phyloP scores from a whole-genome alignment of 2,329 filamentous ascomycete genomes.

The Trichoderma gracile region DNA sequence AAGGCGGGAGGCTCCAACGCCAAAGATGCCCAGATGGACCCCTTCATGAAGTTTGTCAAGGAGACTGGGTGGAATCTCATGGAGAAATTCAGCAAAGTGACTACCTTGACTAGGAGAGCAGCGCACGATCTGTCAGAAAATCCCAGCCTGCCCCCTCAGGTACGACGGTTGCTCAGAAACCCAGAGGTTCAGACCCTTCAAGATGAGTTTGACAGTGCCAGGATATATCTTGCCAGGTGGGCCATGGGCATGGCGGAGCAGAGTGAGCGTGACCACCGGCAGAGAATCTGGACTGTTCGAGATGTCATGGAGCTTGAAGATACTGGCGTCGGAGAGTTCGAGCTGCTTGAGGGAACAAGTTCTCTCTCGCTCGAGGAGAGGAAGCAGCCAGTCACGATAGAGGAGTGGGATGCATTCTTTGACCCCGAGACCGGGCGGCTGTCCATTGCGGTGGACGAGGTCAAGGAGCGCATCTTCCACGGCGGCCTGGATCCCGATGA shows the following conservation, averaged over 20 bases:
- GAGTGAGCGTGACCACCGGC: constrained; percentile 81
- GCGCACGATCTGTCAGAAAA: constrained; percentile 92
- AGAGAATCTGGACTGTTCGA: constrained; percentile 88
- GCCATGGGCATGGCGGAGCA: constrained; percentile 99
- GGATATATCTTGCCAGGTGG: constrained; percentile 93
- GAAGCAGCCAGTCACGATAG: constrained; percentile 72
- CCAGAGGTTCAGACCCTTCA: constrained; percentile 94
- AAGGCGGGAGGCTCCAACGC: constrained; percentile 42
- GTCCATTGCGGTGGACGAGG: constrained; percentile 81
- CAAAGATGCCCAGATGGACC: constrained; percentile 79
- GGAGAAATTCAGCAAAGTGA: constrained; percentile 96
- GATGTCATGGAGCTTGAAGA: constrained; percentile 94
- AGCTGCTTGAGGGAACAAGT: constrained; percentile 80
- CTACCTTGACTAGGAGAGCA: constrained; percentile 88
- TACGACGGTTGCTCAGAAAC: constrained; percentile 80
- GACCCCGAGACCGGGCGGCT: constrained; percentile 73
- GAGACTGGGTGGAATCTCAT: constrained; percentile 95
- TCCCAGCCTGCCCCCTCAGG: constrained; percentile 84
- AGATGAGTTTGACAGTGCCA: constrained; percentile 95
- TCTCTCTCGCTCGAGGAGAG: constrained; percentile 73
- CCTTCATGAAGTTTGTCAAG: constrained; percentile 88
- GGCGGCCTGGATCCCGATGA: constrained; percentile 87
- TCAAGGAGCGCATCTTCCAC: constrained; percentile 96
- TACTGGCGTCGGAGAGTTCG: constrained; percentile 93
- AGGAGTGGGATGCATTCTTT: constrained; percentile 92